phyloP scores from a whole-genome alignment of 169 alveolate genomes.

The Toxoplasma gondii region DNA sequence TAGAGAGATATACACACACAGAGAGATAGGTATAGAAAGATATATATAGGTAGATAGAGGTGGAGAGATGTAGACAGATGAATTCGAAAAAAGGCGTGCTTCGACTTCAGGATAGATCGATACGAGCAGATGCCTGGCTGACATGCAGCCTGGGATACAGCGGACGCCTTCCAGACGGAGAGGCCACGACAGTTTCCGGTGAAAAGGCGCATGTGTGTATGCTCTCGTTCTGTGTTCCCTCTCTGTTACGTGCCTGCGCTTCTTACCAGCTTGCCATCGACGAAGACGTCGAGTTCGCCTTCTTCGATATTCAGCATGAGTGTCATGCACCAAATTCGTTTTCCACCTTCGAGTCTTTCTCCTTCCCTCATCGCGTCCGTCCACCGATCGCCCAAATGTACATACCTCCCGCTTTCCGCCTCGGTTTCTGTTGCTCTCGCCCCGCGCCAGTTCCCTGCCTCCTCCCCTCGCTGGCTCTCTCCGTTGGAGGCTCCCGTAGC shows the following conservation, averaged over 20 bases:
- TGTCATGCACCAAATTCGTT: neutral
- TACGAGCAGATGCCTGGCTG: too few species aligned
- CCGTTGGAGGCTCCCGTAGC: neutral
- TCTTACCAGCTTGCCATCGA: slow-evolving; percentile 29
- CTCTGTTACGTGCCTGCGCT: neutral
- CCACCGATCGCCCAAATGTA: neutral
- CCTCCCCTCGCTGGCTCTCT: neutral
- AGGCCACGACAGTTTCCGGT: too few species aligned
- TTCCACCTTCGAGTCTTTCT: neutral
- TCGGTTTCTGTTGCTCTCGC: neutral
- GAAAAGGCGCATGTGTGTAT: too few species aligned
- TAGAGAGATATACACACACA: too few species aligned
- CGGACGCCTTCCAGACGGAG: too few species aligned
- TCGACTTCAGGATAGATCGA: too few species aligned
- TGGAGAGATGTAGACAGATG: neutral
- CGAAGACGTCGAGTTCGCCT: slow-evolving; percentile 22
- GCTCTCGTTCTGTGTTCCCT: neutral
- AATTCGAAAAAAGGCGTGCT: too few species aligned
- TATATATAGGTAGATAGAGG: neutral
- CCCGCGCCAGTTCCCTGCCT: neutral
- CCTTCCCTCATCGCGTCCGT: neutral
- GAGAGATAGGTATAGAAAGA: neutral
- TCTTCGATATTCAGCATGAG: slow-evolving; percentile 27
- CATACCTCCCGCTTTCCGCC: neutral
- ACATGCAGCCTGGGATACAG: neutral